phyloP scores from a whole-genome alignment of 2,329 filamentous ascomycete species.

The Peltaster fructicola region DNA sequence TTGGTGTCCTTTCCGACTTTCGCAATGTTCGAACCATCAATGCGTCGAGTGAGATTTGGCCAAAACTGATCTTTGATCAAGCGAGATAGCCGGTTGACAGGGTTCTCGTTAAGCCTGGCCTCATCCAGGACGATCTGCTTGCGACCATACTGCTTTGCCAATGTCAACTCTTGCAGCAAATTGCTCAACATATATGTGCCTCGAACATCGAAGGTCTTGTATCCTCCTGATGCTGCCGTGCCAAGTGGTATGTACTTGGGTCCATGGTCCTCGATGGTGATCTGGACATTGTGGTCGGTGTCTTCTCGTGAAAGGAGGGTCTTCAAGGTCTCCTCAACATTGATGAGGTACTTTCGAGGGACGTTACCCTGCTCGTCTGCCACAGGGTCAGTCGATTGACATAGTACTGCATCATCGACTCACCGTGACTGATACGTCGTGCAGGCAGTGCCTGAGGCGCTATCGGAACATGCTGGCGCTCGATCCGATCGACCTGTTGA shows the following conservation, averaged over 20 bases:
- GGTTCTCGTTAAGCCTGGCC: conserved; percentile 82
- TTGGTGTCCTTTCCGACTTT: conserved; percentile 80
- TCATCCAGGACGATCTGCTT: conserved; percentile 86
- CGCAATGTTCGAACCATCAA: conserved; percentile 77
- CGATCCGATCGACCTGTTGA: too few relatives aligned
- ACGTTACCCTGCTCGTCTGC: conserved; percentile 57
- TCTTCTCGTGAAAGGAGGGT: conserved; percentile 72
- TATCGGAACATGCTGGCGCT: conserved; percentile 4
- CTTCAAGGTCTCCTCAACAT: conserved; percentile 69
- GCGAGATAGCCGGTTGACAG: conserved; percentile 69
- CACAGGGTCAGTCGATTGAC: conserved; percentile 41
- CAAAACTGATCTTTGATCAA: conserved; percentile 85
- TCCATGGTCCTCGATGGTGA: conserved; percentile 89
- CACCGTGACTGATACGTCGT: conserved; percentile 18
- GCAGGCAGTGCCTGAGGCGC: too few relatives aligned
- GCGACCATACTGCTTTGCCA: conserved; percentile 79
- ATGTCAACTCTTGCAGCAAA: conserved; percentile 78
- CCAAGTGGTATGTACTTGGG: conserved; percentile 81
- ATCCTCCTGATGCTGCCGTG: conserved; percentile 69
- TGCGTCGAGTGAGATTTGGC: conserved; percentile 74
- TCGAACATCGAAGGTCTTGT: conserved; percentile 76
- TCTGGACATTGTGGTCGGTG: conserved; percentile 86
- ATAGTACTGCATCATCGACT: conserved; percentile 6
- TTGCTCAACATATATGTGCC: conserved; percentile 98
- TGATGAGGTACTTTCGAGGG: conserved; percentile 66